These are phyloP conservation scores for Blastobotrys illinoisensis DNA, from an alignment of 1,139 yeast species.

Conservation along the genomic window DNA sequence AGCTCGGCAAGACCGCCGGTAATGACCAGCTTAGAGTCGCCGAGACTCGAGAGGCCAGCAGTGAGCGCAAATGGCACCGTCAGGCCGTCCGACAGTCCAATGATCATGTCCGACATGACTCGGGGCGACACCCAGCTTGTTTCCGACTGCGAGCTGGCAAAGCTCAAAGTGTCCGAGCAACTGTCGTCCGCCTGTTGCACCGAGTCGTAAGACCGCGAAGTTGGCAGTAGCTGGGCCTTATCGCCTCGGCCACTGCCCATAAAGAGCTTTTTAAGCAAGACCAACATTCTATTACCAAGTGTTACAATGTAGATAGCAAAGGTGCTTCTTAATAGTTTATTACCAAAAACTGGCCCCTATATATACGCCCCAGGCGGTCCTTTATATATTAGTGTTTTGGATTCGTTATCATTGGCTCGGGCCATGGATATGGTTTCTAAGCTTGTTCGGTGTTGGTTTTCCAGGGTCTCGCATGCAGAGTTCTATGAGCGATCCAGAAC, in stretches of 20 bases:
- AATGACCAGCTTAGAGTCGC: conserved; percentile 66
- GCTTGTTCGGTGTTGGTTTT: background rate
- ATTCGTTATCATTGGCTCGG: background rate
- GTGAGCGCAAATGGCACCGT: conserved; percentile 84
- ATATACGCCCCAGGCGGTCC: background rate
- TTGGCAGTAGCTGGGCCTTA: conserved; percentile 28
- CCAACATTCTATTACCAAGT: conserved; percentile 12
- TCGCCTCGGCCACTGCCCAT: conserved; percentile 22
- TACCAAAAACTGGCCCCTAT: background rate
- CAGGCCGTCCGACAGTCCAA: conserved; percentile 75
- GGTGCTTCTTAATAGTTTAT: no score
- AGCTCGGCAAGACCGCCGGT: conserved; percentile 86
- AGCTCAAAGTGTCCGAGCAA: background rate
- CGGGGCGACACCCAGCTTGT: conserved; percentile 39
- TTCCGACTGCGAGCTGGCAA: background rate
- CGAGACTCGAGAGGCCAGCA: conserved; percentile 72
- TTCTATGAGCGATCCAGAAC: background rate
- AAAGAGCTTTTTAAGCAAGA: conserved; percentile 30
- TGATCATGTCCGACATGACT: conserved; percentile 71
- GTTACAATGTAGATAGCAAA: no score
- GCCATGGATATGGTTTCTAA: background rate
- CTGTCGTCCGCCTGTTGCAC: conserved; percentile 13
- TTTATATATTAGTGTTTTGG: background rate
- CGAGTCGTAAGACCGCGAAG: conserved; percentile 23
- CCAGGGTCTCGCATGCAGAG: background rate